Evolutionary conservation across 148 eudicot species (phyloP), one percentile per base, ranked within the genome.

Genomic region (Fallopia convolvulus): DNA sequence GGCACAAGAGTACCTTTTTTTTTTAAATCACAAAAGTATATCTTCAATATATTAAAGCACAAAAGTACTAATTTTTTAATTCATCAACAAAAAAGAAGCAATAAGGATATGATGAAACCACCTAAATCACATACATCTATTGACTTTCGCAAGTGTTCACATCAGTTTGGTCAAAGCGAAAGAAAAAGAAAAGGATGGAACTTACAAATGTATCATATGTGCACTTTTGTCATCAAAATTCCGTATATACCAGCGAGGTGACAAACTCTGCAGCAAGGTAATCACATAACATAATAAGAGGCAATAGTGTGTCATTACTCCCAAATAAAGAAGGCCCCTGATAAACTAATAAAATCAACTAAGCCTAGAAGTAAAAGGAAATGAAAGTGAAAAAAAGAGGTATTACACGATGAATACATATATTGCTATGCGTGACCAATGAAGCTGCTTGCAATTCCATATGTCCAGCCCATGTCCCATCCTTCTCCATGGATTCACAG

Each of bases 381-480:
- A 36, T 36, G 5, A 39, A 78, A 50, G 10, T 58, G 0, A n/a
- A 12, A 70, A 60, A 33, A 39, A 55, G 50, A 81, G 72, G 72
- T 74, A 83, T 73, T 87, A 94, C 99, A 76, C 77, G 88, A 81
- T 94, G 99, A 83, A 94, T 94, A 83, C 97, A 94, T 75, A 94
- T 94, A 82, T 92, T 94, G 78, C 79, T 79, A 58, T 39, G 91
- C 77, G 92, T 92, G 72, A 89, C 94, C 74, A 94, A 89, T 73
- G 99, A 92, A 81, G 97, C 96, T 77, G 99, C 99, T 86, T 92
- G 99, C 87, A 94, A 75, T 83, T 94, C 99, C 97, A 94, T 91
- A 86, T 94, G 74, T 76, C 99, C 99, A 76, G 99, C 99, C 99
- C 99, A 94, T 74, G 97, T 91, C 55, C 99, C 97, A 85, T 94